Percentiles rank a stretch among this genome's conserved stretches.
phyloP scores from a whole-genome alignment of 2,329 filamentous ascomycete species.

The Seiridium unicorne region DNA sequence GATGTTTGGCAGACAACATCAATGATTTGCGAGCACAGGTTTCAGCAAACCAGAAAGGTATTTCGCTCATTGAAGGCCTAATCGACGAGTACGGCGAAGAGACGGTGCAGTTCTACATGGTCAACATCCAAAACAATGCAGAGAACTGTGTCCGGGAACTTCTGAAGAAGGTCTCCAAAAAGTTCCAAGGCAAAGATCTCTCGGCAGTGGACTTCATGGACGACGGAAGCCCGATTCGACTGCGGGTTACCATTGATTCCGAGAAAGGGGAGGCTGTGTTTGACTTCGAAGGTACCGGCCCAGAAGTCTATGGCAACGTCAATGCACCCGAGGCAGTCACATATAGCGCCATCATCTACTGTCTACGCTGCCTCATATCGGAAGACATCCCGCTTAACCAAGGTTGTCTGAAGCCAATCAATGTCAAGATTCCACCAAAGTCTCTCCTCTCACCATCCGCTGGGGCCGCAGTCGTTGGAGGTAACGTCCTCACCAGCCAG shows the following conservation, averaged over 20 bases:
- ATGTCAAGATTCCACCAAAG: constrained; percentile 65
- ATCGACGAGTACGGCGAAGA: constrained; percentile 73
- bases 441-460: constrained; percentile 70
- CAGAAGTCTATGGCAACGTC: constrained; percentile 72
- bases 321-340: constrained; percentile 77
- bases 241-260: constrained; percentile 69
- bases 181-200: constrained; percentile 66
- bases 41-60: constrained; percentile 76
- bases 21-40: constrained; percentile 80
- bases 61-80: constrained; percentile 67
- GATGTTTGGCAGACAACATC: constrained; percentile 73
- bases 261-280: constrained; percentile 72
- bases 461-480: constrained; percentile 72
- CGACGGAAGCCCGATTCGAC: constrained; percentile 69
- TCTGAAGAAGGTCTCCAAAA: constrained; percentile 64
- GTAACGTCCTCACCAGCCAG: constrained; percentile 73
- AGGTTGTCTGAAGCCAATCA: constrained; percentile 70
- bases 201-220: constrained; percentile 76
- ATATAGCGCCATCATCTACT: constrained; percentile 78
- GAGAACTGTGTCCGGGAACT: constrained; percentile 68
- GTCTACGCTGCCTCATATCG: constrained; percentile 69
- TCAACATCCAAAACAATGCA: constrained; percentile 71
- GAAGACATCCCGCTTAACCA: constrained; percentile 78
- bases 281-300: constrained; percentile 72
- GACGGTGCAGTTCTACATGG: constrained; percentile 77